Evolutionary conservation across 1,284 basidiomycete species (phyloP).

Genomic region (Chondrostereum purpureum): DNA sequence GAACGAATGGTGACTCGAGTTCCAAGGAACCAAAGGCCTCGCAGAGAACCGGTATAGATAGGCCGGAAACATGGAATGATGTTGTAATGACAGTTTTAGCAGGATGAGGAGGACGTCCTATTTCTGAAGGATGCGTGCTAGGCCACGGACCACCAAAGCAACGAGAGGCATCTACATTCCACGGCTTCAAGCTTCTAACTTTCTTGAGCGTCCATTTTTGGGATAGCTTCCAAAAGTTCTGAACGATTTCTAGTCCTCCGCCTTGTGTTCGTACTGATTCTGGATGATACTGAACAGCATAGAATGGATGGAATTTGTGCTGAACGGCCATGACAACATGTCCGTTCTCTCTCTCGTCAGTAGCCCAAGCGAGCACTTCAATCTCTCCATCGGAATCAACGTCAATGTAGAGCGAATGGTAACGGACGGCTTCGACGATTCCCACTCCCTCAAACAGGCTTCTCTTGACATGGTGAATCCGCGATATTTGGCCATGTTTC

Average conservation of each 20-base stretch:
- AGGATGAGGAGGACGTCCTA: constrained; percentile 14
- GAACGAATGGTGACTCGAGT: constrained; percentile 56
- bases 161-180: constrained; percentile 30
- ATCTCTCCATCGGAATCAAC: constrained; percentile 38
- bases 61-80: constrained; percentile 33
- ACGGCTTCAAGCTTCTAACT: constrained; percentile 31
- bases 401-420: constrained; percentile 70
- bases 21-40: constrained; percentile 54
- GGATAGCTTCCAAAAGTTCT: constrained; percentile 68
- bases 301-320: constrained; percentile 71
- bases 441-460: constrained; percentile 60
- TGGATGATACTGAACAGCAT: constrained; percentile 96
- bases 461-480: constrained; percentile 47
- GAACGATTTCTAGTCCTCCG: constrained; percentile 57
- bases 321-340: constrained; percentile 62
- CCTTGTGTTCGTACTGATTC: constrained; percentile 69
- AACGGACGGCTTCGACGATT: constrained; percentile 72
- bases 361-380: constrained; percentile 60
- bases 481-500: constrained; percentile 80
- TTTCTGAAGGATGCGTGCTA: constrained; percentile 23
- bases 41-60: constrained; percentile 41
- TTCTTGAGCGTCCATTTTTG: constrained; percentile 41
- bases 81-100: constrained; percentile 31
- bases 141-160: constrained; percentile 54
- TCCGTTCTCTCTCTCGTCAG: constrained; percentile 61